Conservation (phyloP, 208 protist genomes). For the Acanthamoeba lugdunensis region DNA sequence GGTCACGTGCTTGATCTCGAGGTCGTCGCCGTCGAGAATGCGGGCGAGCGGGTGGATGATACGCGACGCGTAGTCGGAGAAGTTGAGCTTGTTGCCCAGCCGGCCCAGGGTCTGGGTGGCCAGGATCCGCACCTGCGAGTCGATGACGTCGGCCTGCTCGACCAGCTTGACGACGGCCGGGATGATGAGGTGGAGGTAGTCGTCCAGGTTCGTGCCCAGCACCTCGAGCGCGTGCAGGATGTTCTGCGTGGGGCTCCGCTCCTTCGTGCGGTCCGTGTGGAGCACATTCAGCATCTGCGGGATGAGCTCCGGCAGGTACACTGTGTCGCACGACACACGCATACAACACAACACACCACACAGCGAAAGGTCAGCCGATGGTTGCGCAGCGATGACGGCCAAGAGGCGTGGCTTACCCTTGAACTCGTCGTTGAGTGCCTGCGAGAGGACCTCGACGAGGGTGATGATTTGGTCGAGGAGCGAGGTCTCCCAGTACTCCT, state of each 20-base stretch:
- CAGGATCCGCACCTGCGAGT: slow-evolving; percentile 65
- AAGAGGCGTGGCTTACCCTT: slow-evolving; percentile 76
- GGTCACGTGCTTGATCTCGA: slow-evolving; percentile 48
- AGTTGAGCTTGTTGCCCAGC: slow-evolving; percentile 85
- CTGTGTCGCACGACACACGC: neutral
- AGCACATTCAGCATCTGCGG: slow-evolving; percentile 88
- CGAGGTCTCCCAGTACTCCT: slow-evolving; percentile 84
- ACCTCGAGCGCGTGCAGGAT: slow-evolving; percentile 86
- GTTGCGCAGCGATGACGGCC: neutral
- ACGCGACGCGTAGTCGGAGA: slow-evolving; percentile 86
- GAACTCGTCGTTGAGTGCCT: slow-evolving; percentile 91
- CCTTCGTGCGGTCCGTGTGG: slow-evolving; percentile 70
- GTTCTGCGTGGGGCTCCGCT: slow-evolving; percentile 75
- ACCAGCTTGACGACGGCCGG: slow-evolving; percentile 87
- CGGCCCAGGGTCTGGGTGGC: slow-evolving; percentile 85
- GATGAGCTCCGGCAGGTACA: slow-evolving; percentile 89
- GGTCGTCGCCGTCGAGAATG: slow-evolving; percentile 44
- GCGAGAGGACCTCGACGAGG: slow-evolving; percentile 90
- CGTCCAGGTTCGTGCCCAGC: slow-evolving; percentile 90
- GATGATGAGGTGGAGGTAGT: slow-evolving; percentile 93
- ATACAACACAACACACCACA: neutral
- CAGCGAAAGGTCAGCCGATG: too few species aligned
- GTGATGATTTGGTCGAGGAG: slow-evolving; percentile 86
- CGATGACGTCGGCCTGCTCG: slow-evolving; percentile 82
- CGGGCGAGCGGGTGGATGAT: slow-evolving; percentile 88